Evolutionary conservation across 2,329 filamentous ascomycete species (phyloP).

Genomic region (Botrytis medusae): DNA sequence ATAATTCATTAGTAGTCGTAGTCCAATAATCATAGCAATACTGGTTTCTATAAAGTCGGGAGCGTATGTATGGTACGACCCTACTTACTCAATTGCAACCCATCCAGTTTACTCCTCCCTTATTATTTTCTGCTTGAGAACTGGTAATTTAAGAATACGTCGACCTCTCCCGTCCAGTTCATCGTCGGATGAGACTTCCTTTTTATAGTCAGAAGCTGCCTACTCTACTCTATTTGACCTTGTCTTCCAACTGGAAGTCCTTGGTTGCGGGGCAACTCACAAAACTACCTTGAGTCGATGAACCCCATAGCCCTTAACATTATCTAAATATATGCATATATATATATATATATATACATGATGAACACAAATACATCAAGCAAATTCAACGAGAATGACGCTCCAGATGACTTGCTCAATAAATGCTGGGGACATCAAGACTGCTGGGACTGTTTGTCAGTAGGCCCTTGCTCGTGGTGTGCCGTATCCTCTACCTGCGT

Average conservation of each 20-base stretch:
- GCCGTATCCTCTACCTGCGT: slow-evolving; percentile 50
- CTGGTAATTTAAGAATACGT: background rate
- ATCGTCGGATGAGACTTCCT: background rate
- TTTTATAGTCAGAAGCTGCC: background rate
- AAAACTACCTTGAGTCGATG: background rate
- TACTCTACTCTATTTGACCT: background rate
- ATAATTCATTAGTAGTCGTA: background rate
- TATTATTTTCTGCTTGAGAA: background rate
- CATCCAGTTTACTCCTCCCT: background rate
- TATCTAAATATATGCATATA: background rate
- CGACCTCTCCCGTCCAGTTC: background rate
- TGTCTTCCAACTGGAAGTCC: background rate
- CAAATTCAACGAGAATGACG: background rate
- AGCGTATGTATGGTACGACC: background rate
- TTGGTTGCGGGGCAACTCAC: background rate
- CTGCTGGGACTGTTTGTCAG: slow-evolving; percentile 48
- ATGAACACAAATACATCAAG: background rate
- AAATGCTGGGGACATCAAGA: slow-evolving; percentile 49
- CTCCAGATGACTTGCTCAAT: background rate
- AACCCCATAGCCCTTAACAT: background rate
- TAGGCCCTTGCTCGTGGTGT: slow-evolving; percentile 37
- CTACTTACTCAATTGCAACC: background rate
- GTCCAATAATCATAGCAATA: background rate
- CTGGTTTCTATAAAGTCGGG: background rate
- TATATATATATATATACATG: too few relatives aligned